Base-by-base conservation (phyloP, 371 early-diverging fungal species). In the Mucor indicus region DNA sequence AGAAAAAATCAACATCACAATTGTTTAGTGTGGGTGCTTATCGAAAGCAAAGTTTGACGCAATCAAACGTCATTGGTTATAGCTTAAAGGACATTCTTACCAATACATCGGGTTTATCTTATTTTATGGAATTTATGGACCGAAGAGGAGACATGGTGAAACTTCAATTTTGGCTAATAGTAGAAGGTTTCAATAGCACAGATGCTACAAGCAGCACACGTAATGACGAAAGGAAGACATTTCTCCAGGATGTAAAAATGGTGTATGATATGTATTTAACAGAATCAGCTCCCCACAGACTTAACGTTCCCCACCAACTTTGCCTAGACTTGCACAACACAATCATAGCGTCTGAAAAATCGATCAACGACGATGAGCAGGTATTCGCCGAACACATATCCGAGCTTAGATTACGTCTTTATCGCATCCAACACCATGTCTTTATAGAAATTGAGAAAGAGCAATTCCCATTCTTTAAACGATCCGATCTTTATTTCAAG, bases 41-140 rank as follows among this genome's bases (percentile, higher is more conserved):
- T n/a, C 54, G 65, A 6, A 66, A 62, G 37, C 58, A 48, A 8
- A 59, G 62, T 20, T 41, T 48, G 1, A 37, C 48, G 13, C 39
- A 38, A 17, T 10, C 44, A 5, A 51, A 44, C 6, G 24, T 35
- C 1, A 42, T 62, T 31, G 66, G 69, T 1, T 64, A 55, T 15
- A 64, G 43, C 22, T 40, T 75, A 10, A 47, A 60, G 11, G 84
- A 84, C 25, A 79, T 86, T 20, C 60, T 89, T 17, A 76, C 79
- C 4, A 86, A 87, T 44, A 77, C 85, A 0, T 55, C 81, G 0
- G 83, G 87, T 0, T 54, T 91, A 7, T 84, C 88, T 0, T 89
- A 85, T 30, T 90, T 91, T 63, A 86, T 84, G 72, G 93, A 91
- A 64, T 90, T 83, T 54, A 83, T 89, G 84, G 91, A 91, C 52